Evolutionary conservation across 1,139 yeast genomes (phyloP), one percentile per base, ranked within the genome.

Genomic region (Lodderomyces jiufengensis): DNA sequence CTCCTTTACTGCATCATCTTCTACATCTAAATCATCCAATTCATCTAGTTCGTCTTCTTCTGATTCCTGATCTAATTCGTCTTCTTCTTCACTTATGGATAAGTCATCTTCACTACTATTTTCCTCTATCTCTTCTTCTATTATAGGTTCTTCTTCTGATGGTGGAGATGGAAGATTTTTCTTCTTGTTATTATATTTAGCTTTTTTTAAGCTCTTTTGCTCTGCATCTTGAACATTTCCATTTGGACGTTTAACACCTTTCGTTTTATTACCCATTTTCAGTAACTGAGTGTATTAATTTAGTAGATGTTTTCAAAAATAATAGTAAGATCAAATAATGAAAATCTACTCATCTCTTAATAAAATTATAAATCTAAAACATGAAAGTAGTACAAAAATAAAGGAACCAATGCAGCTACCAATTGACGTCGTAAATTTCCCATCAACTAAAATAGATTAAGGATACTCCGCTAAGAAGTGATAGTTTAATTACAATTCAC

Each of bases 161-260:
- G 39, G 43, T 18, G 48, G 52, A 27, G 48, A 44, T 16, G 46
- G 50, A 37, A 46, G 42, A 28, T 46, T 45, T 18, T 47, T 5
- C 3, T 16, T 26, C 9, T 10, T 36, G 15, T 35, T 37, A 28
- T 18, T 24, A 8, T 41, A 33, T 48, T 63, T 66, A 30, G 57
- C 48, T 48, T 58, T 63, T 50, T 32, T 66, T 65, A 16, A 46
- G 12, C 22, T 31, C 42, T n/a, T 44, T 46, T 28, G 38, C 41
- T 18, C 44, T 44, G 29, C 24, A 13, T 8, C 16, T n/a, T 5
- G 10, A 4, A 15, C 9, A 27, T 43, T 43, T 35, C 51, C 55
- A 26, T 51, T 42, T 16, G 61, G 54, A 46, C 73, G 63, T 49
- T 66, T 66, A 36, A 49, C 49, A 15, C 70, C 39, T 23, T 39